Evolutionary conservation across 495 filamentous ascomycete species (phyloP).

Genomic region (Elasticomyces elasticus): DNA sequence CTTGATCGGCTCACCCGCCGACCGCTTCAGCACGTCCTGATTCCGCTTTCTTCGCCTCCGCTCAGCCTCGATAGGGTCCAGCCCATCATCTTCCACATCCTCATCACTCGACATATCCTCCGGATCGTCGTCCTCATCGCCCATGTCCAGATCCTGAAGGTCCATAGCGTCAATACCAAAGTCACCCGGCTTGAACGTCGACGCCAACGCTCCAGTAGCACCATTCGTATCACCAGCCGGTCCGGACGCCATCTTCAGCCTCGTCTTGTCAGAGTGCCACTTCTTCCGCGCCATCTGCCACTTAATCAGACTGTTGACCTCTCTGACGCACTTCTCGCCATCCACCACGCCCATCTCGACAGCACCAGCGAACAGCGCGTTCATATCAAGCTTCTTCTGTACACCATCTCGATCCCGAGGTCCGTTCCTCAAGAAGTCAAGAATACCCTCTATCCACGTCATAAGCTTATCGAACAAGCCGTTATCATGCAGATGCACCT

Average conservation of each 20-base stretch:
- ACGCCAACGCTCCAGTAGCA: not conserved
- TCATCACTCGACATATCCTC: constrained; percentile 47
- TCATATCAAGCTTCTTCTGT: constrained; percentile 72
- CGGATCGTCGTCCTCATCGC: constrained; percentile 48
- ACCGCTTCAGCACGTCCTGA: constrained; percentile 68
- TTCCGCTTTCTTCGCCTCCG: constrained; percentile 60
- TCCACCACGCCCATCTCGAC: constrained; percentile 57
- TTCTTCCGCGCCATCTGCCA: constrained; percentile 94
- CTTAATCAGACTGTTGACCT: constrained; percentile 74
- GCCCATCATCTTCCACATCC: constrained; percentile 44
- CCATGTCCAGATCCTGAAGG: constrained; percentile 69
- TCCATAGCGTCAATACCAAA: constrained; percentile 79
- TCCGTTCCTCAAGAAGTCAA: constrained; percentile 82
- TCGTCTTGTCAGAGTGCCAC: constrained; percentile 95
- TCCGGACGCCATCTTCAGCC: constrained; percentile 85
- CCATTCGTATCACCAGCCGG: constrained; percentile 36
- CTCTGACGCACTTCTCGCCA: constrained; percentile 57
- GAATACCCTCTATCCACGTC: constrained; percentile 94
- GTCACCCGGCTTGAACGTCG: constrained; percentile 19
- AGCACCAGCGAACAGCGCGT: constrained; percentile 75
- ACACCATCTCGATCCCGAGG: constrained; percentile 47
- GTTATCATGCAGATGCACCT: constrained; percentile 96
- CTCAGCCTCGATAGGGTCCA: constrained; percentile 81
- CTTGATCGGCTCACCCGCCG: constrained; percentile 83
- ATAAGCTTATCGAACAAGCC: constrained; percentile 92